Evolutionary conservation across 73 alveolate species (phyloP), one percentile per base, ranked within the genome.

Genomic region (Paraurostyla sp.): DNA sequence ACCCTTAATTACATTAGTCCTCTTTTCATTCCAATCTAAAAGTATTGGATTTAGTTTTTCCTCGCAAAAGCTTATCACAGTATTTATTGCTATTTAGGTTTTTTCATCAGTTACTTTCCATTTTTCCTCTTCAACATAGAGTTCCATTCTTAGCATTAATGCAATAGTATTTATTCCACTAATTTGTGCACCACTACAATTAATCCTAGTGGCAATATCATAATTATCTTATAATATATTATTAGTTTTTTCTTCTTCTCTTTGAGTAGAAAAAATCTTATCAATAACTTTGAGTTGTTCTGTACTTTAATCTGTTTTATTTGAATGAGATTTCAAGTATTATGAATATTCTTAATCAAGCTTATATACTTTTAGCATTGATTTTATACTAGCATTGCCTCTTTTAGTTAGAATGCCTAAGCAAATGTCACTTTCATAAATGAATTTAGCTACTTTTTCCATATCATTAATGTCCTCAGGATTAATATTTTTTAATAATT

Each of bases 51-150:
- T 20, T 0, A 85, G 32, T 42, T 71, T 0, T 43, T 69, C 92
- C 40, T 85, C 92, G n/a, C 58, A 48, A 20, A 16, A 22, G 22
- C 40, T 50, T 41, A 69, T 69, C 3, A 85, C 30, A 23, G 81
- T 30, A 30, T 56, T 29, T 33, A 83, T 15, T 0, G 30, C 16
- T 30, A 20, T 35, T 4, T 48, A 42, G 18, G 56, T 20, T 25
- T 46, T 57, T 45, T 85, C 40, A 54, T 30, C 32, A 3, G 43
- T 29, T 13, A 51, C 25, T 62, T 36, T 65, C 93, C 97, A 93
- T 76, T 83, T 88, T 16, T 87, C 58, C 57, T 93, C 91, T 20
- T 48, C 78, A 0, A 93, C 97, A 33, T 91, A 93, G 29, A 93
- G 90, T 40, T 93, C 97, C 57, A 90, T 73, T 35, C 97, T 91